Conservation (phyloP, 805 yeast genomes). For the Metschnikowia continentalis region DNA sequence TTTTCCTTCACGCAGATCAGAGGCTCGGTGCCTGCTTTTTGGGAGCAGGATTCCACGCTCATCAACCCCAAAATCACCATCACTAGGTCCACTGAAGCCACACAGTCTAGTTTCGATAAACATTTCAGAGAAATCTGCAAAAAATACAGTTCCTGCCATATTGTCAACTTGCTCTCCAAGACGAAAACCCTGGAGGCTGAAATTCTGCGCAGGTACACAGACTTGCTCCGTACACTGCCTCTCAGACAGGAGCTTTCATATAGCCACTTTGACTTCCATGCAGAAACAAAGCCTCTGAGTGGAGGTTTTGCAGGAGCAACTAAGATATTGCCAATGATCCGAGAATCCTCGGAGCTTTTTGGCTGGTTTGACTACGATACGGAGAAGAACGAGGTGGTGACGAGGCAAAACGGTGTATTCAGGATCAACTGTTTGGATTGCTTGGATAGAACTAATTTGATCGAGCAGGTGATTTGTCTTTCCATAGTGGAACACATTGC, state of each 20-base stretch:
- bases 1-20: conserved; percentile 86
- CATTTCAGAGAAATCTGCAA: conserved; percentile 71
- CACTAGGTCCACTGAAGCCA: conserved; percentile 86
- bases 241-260: conserved; percentile 37
- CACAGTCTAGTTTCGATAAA: conserved; percentile 81
- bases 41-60: conserved; percentile 95
- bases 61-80: conserved; percentile 88
- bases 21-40: conserved; percentile 93
- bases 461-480: conserved; percentile 77
- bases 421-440: conserved; percentile 94
- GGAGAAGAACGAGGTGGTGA: conserved; percentile 46
- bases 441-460: conserved; percentile 87
- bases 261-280: conserved; percentile 91
- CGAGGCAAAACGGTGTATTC: conserved; percentile 87
- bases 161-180: conserved; percentile 75
- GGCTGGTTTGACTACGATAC: conserved; percentile 81
- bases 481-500: conserved; percentile 51
- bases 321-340: conserved; percentile 58
- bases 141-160: conserved; percentile 83
- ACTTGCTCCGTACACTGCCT: conserved; percentile 43
- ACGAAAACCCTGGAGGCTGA: conserved; percentile 75
- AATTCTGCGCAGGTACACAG: conserved; percentile 60
- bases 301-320: conserved; percentile 85
- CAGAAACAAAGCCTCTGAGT: conserved; percentile 69
- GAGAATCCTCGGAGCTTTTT: conserved; percentile 65